phyloP scores from a whole-genome alignment of 164 flowering plant species.

The Warburgia ugandensis region DNA sequence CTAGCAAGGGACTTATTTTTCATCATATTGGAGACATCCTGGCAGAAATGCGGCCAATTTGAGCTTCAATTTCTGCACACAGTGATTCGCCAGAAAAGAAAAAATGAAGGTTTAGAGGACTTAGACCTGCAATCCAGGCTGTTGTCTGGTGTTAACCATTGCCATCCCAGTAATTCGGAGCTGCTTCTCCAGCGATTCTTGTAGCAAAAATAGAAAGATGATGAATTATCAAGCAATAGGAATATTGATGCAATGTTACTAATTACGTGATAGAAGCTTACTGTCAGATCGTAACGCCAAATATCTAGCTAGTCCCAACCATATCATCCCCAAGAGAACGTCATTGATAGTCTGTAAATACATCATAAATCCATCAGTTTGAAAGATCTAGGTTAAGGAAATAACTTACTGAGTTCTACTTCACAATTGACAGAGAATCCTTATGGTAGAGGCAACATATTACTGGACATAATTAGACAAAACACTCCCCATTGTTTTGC shows the following conservation, averaged over 20 bases:
- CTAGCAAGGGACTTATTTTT: slow-evolving; percentile 23
- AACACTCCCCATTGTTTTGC: too few relatives aligned
- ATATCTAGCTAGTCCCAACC: slow-evolving; percentile 58
- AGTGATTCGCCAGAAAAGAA: background rate
- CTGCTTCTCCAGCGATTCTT: slow-evolving; percentile 23
- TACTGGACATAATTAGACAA: too few relatives aligned
- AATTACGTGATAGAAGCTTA: slow-evolving; percentile 13
- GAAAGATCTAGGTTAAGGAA: too few relatives aligned
- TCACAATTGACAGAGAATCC: too few relatives aligned
- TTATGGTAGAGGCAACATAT: too few relatives aligned
- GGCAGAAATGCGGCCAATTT: slow-evolving; percentile 1
- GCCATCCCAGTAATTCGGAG: slow-evolving; percentile 57
- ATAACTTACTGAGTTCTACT: too few relatives aligned
- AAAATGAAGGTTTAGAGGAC: background rate
- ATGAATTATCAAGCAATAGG: background rate
- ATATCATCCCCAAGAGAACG: slow-evolving; percentile 66
- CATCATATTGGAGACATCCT: slow-evolving; percentile 54
- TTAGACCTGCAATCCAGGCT: slow-evolving; percentile 57
- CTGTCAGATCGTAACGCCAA: slow-evolving; percentile 38
- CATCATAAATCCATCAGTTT: too few relatives aligned
- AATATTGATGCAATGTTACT: background rate
- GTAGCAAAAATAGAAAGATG: background rate
- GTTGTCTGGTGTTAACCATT: slow-evolving; percentile 63
- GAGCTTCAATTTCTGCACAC: slow-evolving; percentile 2
- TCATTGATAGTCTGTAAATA: slow-evolving; percentile 81